phyloP scores from a whole-genome alignment of 2,329 filamentous ascomycete genomes.

The Fusarium kyushuense region DNA sequence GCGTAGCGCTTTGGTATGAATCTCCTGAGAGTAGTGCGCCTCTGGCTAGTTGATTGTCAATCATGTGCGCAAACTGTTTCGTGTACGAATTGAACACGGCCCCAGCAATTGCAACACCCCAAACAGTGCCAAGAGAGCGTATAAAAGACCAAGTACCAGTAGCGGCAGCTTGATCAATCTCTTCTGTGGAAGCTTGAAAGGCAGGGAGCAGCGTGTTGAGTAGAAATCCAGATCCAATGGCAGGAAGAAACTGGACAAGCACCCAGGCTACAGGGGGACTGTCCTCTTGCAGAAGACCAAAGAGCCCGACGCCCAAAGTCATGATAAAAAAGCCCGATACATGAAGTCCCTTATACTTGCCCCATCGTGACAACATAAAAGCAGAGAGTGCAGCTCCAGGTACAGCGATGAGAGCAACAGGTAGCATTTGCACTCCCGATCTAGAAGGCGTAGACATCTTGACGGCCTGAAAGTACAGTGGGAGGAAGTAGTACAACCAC shows the following conservation, averaged over 20 bases:
- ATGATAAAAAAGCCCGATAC: constrained; percentile 53
- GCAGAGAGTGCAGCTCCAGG: constrained; percentile 47
- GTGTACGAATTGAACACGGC: constrained; percentile 55
- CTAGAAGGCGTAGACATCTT: constrained; percentile 49
- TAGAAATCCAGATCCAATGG: constrained; percentile 58
- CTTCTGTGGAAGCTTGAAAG: constrained; percentile 53
- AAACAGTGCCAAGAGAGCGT: constrained; percentile 58
- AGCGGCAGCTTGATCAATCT: constrained; percentile 53
- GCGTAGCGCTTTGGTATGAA: constrained; percentile 48
- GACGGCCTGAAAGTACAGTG: constrained; percentile 62
- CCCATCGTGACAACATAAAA: constrained; percentile 47
- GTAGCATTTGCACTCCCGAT: constrained; percentile 52
- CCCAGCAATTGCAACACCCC: constrained; percentile 60
- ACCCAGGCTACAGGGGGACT: constrained; percentile 55
- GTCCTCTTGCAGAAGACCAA: constrained; percentile 53
- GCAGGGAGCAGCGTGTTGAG: constrained; percentile 58
- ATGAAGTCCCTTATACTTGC: constrained; percentile 53
- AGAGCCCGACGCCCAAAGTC: constrained; percentile 57
- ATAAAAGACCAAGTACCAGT: constrained; percentile 58
- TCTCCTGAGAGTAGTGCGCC: constrained; percentile 42
- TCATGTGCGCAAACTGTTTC: constrained; percentile 36
- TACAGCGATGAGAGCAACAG: constrained; percentile 48
- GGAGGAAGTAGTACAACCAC: constrained; percentile 57
- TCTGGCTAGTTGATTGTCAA: constrained; percentile 36
- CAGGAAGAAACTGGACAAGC: constrained; percentile 55